Conservation (phyloP, 2,329 filamentous ascomycete species). For the Aureobasidium sp. region DNA sequence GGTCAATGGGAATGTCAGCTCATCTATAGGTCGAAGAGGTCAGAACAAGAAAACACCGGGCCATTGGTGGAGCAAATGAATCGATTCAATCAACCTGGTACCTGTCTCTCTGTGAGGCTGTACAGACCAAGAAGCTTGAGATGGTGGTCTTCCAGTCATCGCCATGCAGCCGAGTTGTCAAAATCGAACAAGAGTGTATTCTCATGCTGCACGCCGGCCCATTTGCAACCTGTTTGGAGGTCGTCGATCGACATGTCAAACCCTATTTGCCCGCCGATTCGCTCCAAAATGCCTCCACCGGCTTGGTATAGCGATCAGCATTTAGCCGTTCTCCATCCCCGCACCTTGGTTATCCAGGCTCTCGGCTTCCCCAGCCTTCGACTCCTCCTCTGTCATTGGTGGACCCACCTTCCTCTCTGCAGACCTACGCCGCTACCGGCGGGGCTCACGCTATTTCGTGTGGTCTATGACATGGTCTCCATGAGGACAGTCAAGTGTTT, state of each 20-base stretch:
- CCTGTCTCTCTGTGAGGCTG: background rate
- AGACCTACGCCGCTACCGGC: slow-evolving; percentile 1
- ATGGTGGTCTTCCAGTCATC: background rate
- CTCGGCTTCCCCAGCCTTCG: background rate
- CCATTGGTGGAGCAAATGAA: slow-evolving; percentile 15
- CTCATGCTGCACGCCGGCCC: background rate
- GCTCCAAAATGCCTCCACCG: slow-evolving; percentile 2
- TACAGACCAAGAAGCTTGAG: background rate
- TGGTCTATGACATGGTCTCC: slow-evolving; percentile 12
- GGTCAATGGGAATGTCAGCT: background rate
- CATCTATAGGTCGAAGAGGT: background rate
- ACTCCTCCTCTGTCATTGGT: background rate
- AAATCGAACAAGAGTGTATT: background rate
- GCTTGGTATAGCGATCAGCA: slow-evolving; percentile 10
- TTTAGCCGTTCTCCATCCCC: background rate
- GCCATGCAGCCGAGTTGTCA: background rate
- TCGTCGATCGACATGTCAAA: background rate
- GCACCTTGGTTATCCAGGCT: background rate
- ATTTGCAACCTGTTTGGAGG: background rate
- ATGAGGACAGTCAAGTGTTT: background rate
- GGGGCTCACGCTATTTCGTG: background rate
- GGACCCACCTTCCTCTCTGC: background rate
- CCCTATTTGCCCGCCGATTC: slow-evolving; percentile 8
- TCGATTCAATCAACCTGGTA: background rate
- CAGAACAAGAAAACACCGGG: slow-evolving; percentile 10